Percentiles rank a stretch among this genome's conserved stretches.
These are phyloP conservation scores for Phaffomyces antillensis DNA, from an alignment of 805 yeast genomes.

Conservation along the genomic window DNA sequence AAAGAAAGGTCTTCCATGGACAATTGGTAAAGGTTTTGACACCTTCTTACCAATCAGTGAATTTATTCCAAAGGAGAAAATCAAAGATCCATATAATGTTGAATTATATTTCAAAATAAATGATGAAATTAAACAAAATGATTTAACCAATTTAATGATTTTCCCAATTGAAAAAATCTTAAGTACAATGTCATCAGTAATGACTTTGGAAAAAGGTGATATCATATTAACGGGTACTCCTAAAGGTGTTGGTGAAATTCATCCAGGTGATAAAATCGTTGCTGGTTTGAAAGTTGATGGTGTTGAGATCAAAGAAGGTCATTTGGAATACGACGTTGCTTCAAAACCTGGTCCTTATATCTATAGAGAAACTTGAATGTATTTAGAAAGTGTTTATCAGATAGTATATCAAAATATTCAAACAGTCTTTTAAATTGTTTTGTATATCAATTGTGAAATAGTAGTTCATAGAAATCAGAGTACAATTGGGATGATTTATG, in stretches of 20 bases:
- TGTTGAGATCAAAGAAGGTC: slow-evolving; percentile 41
- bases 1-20: slow-evolving; percentile 92
- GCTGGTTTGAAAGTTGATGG: slow-evolving; percentile 58
- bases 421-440: no score
- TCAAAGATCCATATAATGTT: slow-evolving; percentile 71
- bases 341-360: slow-evolving; percentile 54
- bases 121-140: slow-evolving; percentile 64
- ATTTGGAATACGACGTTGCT: slow-evolving; percentile 28
- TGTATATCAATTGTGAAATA: no score
- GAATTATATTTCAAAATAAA: slow-evolving; percentile 60
- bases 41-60: slow-evolving; percentile 86
- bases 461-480: no score
- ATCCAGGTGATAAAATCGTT: slow-evolving; percentile 69
- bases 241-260: slow-evolving; percentile 85
- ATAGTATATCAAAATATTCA: no score
- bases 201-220: slow-evolving; percentile 90
- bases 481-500: no score
- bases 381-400: neutral
- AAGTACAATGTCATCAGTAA: slow-evolving; percentile 74
- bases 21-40: slow-evolving; percentile 94
- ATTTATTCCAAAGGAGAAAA: slow-evolving; percentile 55
- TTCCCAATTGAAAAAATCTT: slow-evolving; percentile 80
- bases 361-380: slow-evolving; percentile 34
- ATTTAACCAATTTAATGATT: slow-evolving; percentile 74
- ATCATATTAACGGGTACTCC: slow-evolving; percentile 94